Base-by-base conservation (phyloP, 495 filamentous ascomycete genomes). In the Hyaloscypha finlandica region DNA sequence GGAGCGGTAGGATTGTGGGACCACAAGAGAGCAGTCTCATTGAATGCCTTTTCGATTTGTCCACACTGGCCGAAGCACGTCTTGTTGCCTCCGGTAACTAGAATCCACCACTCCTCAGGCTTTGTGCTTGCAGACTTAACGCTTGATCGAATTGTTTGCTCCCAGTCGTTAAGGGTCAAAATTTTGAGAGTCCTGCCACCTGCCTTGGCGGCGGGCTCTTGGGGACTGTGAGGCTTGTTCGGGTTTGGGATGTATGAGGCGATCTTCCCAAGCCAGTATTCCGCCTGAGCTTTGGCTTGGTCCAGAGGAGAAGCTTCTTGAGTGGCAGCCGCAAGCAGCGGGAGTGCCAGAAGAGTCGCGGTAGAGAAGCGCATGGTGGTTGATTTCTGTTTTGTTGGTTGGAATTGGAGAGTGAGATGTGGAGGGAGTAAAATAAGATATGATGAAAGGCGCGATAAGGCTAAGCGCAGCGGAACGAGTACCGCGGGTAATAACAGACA, bases 61-160 rank as follows among this genome's bases (percentile, higher is more conserved):
- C 25, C 73, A 69, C 84, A 86, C 61, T 74, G 79, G 67, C 81
- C 92, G 73, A 86, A 92, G 81, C 93, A 97, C 33, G 92, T 94
- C 81, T 90, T 92, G 79, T 97, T 96, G 52, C 91, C 88, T 59
- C 93, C 93, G 1, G 90, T 92, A 59, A 96, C 77, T 73, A 90
- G 85, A 66, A 97, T 80, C 80, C 90, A 86, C 91, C 90, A 97
- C 76, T 94, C 89, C 77, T 90, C 87, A 3, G 90, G 84, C 29
- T 73, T 79, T 31, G 79, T 81, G 58, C 81, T 80, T 6, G 73
- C 79, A 16, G 86, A 76, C 61, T 84, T 79, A 9, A 88, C 83
- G 9, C 90, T 88, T 29, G 79, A 83, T 67, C 93, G 85, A 63
- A 92, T 76, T 16, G 83, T 83, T 9, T 81, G 73, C 70, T 90